Evolutionary conservation across 257 asterid species (phyloP), one percentile per base, ranked within the genome.

Genomic region (Scutellaria galericulata): DNA sequence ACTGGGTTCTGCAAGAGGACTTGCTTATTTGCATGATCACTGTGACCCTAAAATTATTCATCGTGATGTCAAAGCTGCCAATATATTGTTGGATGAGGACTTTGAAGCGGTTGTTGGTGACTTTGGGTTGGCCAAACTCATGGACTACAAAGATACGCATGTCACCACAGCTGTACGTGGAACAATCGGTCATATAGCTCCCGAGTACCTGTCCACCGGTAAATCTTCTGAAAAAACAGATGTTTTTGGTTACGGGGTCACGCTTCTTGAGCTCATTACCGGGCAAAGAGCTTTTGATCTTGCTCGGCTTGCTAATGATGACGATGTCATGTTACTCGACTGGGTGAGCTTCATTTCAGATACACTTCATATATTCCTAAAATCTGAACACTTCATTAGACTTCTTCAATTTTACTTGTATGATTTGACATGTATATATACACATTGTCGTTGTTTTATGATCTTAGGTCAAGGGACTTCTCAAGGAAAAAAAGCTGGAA

Each of bases 21-120:
- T 94, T 51, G 87, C 97, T 64, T 89, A 94, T 85, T 87, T 94
- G 86, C 98, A 91, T 47, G 98, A 91, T 45, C 96, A 89, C 68
- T 93, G 98, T 63, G 93, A 89, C 79, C 96, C 92, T 5, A 91
- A 89, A 79, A 91, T 93, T 54, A 93, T 91, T 72, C 98, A 93
- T 70, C 88, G 97, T 51, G 98, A 91, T 82, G 90, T 93, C 51
- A 89, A 93, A 80, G 98, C 98, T 66, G 94, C 91, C 44, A 85
- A 91, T 45, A 86, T 93, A 84, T 73, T 93, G 66, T 83, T 93
- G 80, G 96, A 93, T 35, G 96, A 89, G 80, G 96, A 89, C 72
- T 93, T 86, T 73, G 98, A 93, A 83, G 98, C 98, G 64, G 96
- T 93, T 74, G 96, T 93, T 39, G 96, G 98, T 37, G 98, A 89